Evolutionary conservation across 2,329 filamentous ascomycete species (phyloP).

Genomic region (Aspergillus hortae): DNA sequence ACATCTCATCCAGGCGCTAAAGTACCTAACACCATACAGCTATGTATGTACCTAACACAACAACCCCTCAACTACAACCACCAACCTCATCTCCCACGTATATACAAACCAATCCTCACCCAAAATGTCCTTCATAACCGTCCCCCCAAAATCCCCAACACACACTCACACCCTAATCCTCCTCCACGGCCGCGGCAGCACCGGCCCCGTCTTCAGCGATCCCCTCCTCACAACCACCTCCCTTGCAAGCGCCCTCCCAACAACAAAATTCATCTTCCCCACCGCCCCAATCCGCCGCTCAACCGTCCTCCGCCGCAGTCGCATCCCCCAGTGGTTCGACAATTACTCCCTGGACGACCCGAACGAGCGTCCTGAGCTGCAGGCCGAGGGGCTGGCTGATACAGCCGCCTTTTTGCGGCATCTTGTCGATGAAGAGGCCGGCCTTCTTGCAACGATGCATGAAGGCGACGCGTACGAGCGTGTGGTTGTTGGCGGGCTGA

Average conservation of each 20-base stretch:
- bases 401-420: slow-evolving; percentile 34
- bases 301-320: slow-evolving; percentile 39
- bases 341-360: slow-evolving; percentile 42
- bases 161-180: slow-evolving; percentile 39
- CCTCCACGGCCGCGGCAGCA: slow-evolving; percentile 37
- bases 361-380: slow-evolving; percentile 39
- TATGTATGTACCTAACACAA: too few relatives aligned
- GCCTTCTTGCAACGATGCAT: slow-evolving; percentile 16
- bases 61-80: too few relatives aligned
- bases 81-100: too few relatives aligned
- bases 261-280: slow-evolving; percentile 50
- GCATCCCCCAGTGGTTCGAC: slow-evolving; percentile 54
- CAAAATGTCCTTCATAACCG: too few relatives aligned
- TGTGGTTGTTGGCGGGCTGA: slow-evolving; percentile 51
- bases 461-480: slow-evolving; percentile 28
- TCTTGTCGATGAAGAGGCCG: slow-evolving; percentile 34
- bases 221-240: slow-evolving; percentile 26
- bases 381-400: slow-evolving; percentile 46
- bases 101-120: too few relatives aligned
- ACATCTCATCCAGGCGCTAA: too few relatives aligned
- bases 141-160: too few relatives aligned
- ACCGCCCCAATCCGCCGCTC: slow-evolving; percentile 47
- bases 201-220: slow-evolving; percentile 31
- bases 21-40: too few relatives aligned
- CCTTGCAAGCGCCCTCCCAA: slow-evolving; percentile 16